Base-by-base conservation (phyloP, 192 early-diverging fungal genomes). In the Coemansia sp. region DNA sequence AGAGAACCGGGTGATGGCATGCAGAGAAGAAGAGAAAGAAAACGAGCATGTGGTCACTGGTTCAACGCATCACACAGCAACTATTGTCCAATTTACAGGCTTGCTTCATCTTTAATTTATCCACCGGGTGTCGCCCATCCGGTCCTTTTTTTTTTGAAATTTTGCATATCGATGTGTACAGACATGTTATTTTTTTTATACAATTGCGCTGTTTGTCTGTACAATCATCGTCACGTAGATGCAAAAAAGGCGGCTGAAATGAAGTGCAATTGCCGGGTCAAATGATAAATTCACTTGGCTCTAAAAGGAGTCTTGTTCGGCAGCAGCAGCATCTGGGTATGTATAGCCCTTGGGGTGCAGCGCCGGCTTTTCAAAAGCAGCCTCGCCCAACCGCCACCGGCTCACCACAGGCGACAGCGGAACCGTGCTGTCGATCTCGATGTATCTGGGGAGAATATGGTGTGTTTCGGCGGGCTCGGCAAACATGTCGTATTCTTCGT, bases 301-400 rank as follows among this genome's bases (percentile, higher is more conserved):
- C 52, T 2, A 55, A 5, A 29, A 14, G 14, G 28, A 30, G 3
- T 25, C 10, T 1, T 25, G 30, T 29, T 55, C 52, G 17, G 51
- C 56, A 59, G 30, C 56, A 18, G 16, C 34, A 1, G 29, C 48
- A 8, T 20, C 28, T 17, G 60, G 54, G 54, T 58, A 45, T 3
- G 25, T 25, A 12, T 62, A 69, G 22, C 67, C 67, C 4, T 30
- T 60, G 18, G 72, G 73, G 54, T 75, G 69, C 30, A 57, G 51
- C 0, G 73, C 62, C 17, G 78, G 78, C 22, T 81, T 81, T 45
- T 81, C 78, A 45, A 81, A 67, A 2, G 73, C 78, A 2, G 68
- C 59, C 30, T 81, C 66, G 11, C 78, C 78, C 10, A 81, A 63
- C 16, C 45, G 55, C 73, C 78, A 81, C 42, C 51, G 14, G 22